Evolutionary conservation across 441 rosid genomes (phyloP).

Genomic region (Codiaeum variegatum): DNA sequence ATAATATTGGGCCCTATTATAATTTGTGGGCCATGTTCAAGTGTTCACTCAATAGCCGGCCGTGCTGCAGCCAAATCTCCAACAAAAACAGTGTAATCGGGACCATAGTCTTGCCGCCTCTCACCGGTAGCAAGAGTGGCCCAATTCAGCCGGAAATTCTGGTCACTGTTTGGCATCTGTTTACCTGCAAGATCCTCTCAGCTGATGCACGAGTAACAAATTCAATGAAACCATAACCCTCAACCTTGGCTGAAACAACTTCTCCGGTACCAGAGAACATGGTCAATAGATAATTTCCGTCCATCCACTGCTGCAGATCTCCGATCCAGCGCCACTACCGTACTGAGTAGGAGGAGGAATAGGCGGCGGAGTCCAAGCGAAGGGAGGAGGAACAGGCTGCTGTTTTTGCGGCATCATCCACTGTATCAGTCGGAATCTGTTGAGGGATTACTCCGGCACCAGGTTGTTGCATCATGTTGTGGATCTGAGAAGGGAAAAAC

Average conservation of each 20-base stretch:
- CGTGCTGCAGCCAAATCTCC: conserved; percentile 94
- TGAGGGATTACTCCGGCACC: conserved; percentile 48
- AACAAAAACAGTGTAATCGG: conserved; percentile 77
- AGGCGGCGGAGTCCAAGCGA: conserved; percentile 65
- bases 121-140: conserved; percentile 89
- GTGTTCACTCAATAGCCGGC: too few species aligned
- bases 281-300: conserved; percentile 58
- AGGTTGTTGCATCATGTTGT: conserved; percentile 84
- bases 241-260: conserved; percentile 73
- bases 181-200: conserved; percentile 72
- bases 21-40: too few species aligned
- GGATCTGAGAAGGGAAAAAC: conserved; percentile 17
- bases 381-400: conserved; percentile 57
- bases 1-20: too few species aligned
- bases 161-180: conserved; percentile 69
- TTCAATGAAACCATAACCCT: conserved; percentile 92
- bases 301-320: conserved; percentile 90
- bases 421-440: conserved; percentile 33
- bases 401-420: conserved; percentile 62
- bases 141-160: conserved; percentile 81
- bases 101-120: conserved; percentile 75
- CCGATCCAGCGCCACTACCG: conserved; percentile 62
- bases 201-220: conserved; percentile 60
- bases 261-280: conserved; percentile 56
- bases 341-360: conserved; percentile 57